Percentiles rank a stretch among this genome's conserved stretches.
phyloP scores from a whole-genome alignment of 257 asterid genomes.

The Plantago elongata region DNA sequence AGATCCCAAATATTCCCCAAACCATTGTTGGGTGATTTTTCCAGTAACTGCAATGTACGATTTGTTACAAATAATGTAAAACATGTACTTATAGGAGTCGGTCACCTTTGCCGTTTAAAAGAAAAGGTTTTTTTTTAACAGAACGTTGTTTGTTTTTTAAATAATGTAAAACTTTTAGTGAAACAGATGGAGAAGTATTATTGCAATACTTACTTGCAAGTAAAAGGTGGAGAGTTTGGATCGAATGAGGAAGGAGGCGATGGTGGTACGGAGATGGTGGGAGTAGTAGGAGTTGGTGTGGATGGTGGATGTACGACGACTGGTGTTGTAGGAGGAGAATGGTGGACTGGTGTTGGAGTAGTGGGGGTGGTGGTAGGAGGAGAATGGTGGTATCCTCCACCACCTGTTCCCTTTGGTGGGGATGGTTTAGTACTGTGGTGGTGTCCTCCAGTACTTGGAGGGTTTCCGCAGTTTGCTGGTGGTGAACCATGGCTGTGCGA shows the following conservation, averaged over 20 bases:
- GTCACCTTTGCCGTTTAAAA: too few species aligned
- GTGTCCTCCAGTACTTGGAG: constrained; percentile 62
- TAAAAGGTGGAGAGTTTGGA: constrained; percentile 84
- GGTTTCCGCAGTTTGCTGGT: constrained; percentile 52
- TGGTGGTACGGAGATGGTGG: constrained; percentile 37
- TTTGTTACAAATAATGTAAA: too few species aligned
- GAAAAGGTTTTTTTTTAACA: too few species aligned
- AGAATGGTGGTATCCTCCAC: constrained; percentile 34
- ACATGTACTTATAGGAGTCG: too few species aligned
- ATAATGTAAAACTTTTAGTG: too few species aligned
- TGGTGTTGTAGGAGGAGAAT: constrained; percentile 28
- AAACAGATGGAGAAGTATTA: background rate
- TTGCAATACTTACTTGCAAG: constrained; percentile 67
- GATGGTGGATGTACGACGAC: constrained; percentile 31
- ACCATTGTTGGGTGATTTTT: constrained; percentile 51
- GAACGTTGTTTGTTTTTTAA: too few species aligned
- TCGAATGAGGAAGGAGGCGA: constrained; percentile 57
- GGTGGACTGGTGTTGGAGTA: constrained; percentile 32
- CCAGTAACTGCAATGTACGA: constrained; percentile 46
- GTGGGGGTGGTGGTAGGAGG: constrained; percentile 37
- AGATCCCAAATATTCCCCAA: constrained; percentile 48
- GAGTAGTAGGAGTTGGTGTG: constrained; percentile 30
- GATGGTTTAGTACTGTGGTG: constrained; percentile 38
- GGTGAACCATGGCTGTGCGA: too few species aligned
- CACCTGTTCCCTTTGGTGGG: constrained; percentile 19